Base-by-base conservation (phyloP, 2,329 filamentous ascomycete species). In the Fusarium acutatum region DNA sequence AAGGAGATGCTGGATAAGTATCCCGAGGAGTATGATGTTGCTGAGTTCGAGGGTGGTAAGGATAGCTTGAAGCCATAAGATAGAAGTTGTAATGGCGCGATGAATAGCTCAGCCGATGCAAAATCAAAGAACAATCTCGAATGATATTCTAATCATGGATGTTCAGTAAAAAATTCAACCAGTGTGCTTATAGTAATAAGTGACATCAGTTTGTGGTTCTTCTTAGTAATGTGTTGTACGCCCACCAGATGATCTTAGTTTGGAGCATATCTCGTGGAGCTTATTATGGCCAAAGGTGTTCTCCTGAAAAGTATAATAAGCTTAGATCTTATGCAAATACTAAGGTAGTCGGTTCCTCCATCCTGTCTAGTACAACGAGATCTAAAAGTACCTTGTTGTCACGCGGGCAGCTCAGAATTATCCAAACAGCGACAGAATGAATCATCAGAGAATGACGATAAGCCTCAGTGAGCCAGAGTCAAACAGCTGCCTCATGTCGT, bases 11-110 rank as follows among this genome's bases (percentile, higher is more conserved):
- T 99, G 57, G 90, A 96, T 75, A 91, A 88, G 76, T 99, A 98
- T 84, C 95, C 96, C 0, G 91, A 93, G 40, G 96, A 99, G 85
- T 99, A 99, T 82, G 95, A 98, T 82, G 80, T 96, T 53, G 87
- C 86, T 22, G 90, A 91, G 74, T 94, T 90, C 82, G 93, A 97
- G 73, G 93, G 90, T 7, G 95, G 94, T 0, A 86, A 91, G 66
- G 87, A 89, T 47, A 91, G 90, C 22, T 79, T 95, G 80, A 84
- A 86, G 74, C 68, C 34, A 43, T 80, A 61, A 69, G 44, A 15
- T 20, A 15, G 14, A 35, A 20, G 11, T 22, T 20, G 22, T 64
- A 57, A 47, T 64, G 2, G 18, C 32, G 18, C 35, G 34, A 66
- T 26, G 20, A 44, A 28, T n/a, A 43, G 12, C 11, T 14, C 24